Evolutionary conservation across 805 yeast genomes (phyloP).

Genomic region (Ogataea zsoltii): DNA sequence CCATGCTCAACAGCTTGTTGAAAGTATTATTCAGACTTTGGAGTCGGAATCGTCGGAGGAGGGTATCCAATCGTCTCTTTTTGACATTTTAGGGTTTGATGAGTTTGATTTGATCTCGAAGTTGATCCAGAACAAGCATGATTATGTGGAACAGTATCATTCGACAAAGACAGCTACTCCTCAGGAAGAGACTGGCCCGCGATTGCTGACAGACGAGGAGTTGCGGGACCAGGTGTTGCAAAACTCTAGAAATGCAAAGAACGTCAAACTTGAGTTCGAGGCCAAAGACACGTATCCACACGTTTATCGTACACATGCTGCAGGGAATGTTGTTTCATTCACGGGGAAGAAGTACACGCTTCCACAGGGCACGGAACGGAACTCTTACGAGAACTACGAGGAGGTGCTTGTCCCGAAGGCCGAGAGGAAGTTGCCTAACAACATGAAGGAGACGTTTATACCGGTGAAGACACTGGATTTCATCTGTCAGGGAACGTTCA

Average conservation of each 20-base stretch:
- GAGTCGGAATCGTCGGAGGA: slow-evolving; percentile 47
- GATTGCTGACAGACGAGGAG: slow-evolving; percentile 53
- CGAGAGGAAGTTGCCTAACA: slow-evolving; percentile 42
- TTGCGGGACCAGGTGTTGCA: slow-evolving; percentile 52
- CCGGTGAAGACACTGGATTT: slow-evolving; percentile 66
- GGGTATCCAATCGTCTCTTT: slow-evolving; percentile 66
- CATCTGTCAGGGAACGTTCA: slow-evolving; percentile 82
- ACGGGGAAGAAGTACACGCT: slow-evolving; percentile 78
- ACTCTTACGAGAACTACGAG: slow-evolving; percentile 56
- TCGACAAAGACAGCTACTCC: background rate
- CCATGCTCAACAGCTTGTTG: slow-evolving; percentile 25
- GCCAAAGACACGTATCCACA: slow-evolving; percentile 71
- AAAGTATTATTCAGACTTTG: slow-evolving; percentile 35
- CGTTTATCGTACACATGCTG: slow-evolving; percentile 72
- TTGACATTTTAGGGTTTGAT: slow-evolving; percentile 84
- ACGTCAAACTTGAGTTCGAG: slow-evolving; percentile 49
- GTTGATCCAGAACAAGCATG: slow-evolving; percentile 49
- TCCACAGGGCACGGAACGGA: slow-evolving; percentile 79
- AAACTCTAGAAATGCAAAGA: slow-evolving; percentile 51
- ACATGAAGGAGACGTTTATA: slow-evolving; percentile 51
- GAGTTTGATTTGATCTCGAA: slow-evolving; percentile 77
- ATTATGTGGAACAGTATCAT: slow-evolving; percentile 29
- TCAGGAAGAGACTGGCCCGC: slow-evolving; percentile 9
- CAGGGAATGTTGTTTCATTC: slow-evolving; percentile 68
- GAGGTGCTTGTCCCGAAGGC: slow-evolving; percentile 84